These are phyloP conservation scores for Fusarium sp. DNA, from an alignment of 2,329 filamentous ascomycete species.

Conservation along the genomic window DNA sequence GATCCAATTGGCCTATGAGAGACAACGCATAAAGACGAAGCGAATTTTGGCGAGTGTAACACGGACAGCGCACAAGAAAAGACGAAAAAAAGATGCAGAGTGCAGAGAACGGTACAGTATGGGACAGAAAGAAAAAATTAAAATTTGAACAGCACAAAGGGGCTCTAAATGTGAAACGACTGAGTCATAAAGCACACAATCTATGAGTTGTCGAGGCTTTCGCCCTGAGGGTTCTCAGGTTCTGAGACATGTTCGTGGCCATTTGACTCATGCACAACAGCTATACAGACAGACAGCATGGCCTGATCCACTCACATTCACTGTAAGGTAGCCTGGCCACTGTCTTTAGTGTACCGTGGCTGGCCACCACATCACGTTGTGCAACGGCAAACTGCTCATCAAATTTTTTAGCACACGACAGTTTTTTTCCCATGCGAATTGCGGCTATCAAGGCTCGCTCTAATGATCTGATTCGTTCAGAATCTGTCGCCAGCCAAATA, in stretches of 20 bases:
- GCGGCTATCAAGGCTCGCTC: constrained; percentile 12
- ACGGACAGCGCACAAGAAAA: constrained; percentile 15
- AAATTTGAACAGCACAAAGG: background rate
- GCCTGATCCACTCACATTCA: constrained; percentile 13
- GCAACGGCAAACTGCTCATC: constrained; percentile 8
- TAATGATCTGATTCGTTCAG: constrained; percentile 29
- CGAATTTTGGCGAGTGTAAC: constrained; percentile 31
- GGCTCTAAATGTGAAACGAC: background rate
- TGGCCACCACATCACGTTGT: constrained; percentile 1
- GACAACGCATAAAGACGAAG: background rate
- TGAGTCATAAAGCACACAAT: background rate
- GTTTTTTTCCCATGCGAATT: constrained; percentile 12
- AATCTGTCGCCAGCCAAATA: background rate
- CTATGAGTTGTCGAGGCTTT: background rate
- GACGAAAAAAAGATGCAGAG: background rate
- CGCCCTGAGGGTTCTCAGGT: background rate
- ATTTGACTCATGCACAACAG: constrained; percentile 22
- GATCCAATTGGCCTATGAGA: background rate
- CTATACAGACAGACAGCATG: background rate
- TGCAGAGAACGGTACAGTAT: background rate
- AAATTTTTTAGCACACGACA: constrained; percentile 5
- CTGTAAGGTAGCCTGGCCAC: background rate
- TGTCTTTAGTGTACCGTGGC: background rate
- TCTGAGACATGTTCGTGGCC: constrained; percentile 14
- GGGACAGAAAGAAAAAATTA: background rate